Evolutionary conservation across 2,329 filamentous ascomycete genomes (phyloP), one percentile per base, ranked within the genome.

Genomic region (Xylariaceae sp.): DNA sequence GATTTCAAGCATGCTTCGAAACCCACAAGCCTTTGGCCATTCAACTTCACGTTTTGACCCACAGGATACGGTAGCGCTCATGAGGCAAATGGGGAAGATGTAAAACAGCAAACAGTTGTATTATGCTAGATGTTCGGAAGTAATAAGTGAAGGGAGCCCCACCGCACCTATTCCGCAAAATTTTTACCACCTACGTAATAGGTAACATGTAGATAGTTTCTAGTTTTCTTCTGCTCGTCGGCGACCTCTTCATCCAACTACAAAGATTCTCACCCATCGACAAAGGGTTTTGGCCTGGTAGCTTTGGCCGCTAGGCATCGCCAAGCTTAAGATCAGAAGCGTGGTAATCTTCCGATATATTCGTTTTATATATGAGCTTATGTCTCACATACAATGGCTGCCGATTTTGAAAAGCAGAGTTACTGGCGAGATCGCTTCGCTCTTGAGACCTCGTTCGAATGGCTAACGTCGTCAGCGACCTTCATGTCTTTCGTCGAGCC

Each of bases 361-460:
- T 17, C 26, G n/a, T n/a, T n/a, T n/a, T n/a, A n/a, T n/a, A n/a
- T n/a, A n/a, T n/a, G n/a, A n/a, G n/a, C n/a, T n/a, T n/a, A n/a
- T n/a, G n/a, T n/a, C n/a, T n/a, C n/a, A n/a, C 29, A 9, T 33
- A 21, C 33, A 43, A 69, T 68, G 67, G 53, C 59, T 24, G 40
- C 71, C 50, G 75, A 80, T 51, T 82, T 79, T 54, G 79, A 82
- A 31, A 77, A 81, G 36, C 76, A 79, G 62, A 76, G 73, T 58
- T 82, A 82, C 65, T 82, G 80, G 80, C 77, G 73, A 51, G 57
- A 74, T 5, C 77, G 80, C 23, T 82, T 82, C 71, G 54, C 68
- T 14, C 69, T 70, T 12, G 79, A 82, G 63, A 71, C 68, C 5
- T 65, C 73, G 8, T 82, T 81, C 54, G 80, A 82, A 63, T 82